phyloP scores from a whole-genome alignment of 1,284 basidiomycete genomes.

The Malassezia globosa region DNA sequence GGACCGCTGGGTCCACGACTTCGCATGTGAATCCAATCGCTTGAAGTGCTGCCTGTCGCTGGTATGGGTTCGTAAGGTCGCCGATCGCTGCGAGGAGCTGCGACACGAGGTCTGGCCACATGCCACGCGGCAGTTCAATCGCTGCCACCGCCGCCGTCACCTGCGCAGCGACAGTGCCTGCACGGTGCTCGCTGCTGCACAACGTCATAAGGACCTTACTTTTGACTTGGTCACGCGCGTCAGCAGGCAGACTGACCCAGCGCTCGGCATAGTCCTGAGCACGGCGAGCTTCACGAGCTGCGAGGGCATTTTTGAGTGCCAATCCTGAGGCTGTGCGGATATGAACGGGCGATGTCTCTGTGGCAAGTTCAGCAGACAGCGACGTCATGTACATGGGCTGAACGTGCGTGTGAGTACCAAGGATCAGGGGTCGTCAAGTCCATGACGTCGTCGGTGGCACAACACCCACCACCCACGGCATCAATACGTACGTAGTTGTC shows the following conservation, averaged over 20 bases:
- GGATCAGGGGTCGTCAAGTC: background rate
- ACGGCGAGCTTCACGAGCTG: slow-evolving; percentile 66
- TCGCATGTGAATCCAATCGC: slow-evolving; percentile 96
- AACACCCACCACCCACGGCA: too few species aligned
- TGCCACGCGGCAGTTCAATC: slow-evolving; percentile 73
- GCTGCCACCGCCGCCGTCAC: slow-evolving; percentile 85
- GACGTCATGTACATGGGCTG: slow-evolving; percentile 37
- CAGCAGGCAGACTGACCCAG: slow-evolving; percentile 66
- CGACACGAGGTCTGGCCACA: slow-evolving; percentile 84
- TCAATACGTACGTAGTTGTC: slow-evolving; percentile 34
- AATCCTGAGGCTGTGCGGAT: slow-evolving; percentile 88
- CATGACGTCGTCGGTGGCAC: background rate
- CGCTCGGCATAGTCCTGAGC: slow-evolving; percentile 36
- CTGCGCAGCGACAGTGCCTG: slow-evolving; percentile 78
- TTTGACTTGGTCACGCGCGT: slow-evolving; percentile 72
- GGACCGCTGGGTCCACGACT: slow-evolving; percentile 62
- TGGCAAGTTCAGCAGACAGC: slow-evolving; percentile 38
- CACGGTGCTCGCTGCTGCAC: slow-evolving; percentile 61
- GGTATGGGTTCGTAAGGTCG: slow-evolving; percentile 62
- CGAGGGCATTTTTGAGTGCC: slow-evolving; percentile 89
- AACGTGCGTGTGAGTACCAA: background rate
- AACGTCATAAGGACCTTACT: slow-evolving; percentile 73
- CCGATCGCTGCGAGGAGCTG: slow-evolving; percentile 76
- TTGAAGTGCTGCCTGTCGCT: slow-evolving; percentile 81
- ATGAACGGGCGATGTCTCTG: slow-evolving; percentile 50